A percentile compares a stretch with the other conserved stretches of the same genome.
Evolutionary conservation across 1,284 basidiomycete species (phyloP).

Genomic region (Cutaneotrichosporon sp.): DNA sequence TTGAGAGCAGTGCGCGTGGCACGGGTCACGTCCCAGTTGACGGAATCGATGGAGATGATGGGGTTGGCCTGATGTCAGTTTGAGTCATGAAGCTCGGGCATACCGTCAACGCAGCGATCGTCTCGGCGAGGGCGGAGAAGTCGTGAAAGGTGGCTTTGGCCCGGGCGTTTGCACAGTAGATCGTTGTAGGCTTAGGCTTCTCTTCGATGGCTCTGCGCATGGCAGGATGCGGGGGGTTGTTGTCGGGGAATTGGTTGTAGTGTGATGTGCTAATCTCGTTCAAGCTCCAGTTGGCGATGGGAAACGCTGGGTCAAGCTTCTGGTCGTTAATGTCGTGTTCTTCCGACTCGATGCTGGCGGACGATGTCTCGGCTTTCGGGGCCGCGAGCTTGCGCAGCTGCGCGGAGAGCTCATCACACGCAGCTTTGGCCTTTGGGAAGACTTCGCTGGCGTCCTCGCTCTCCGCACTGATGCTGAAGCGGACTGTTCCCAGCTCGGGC

Average conservation of each 20-base stretch:
- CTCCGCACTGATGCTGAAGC: slow-evolving; percentile 2
- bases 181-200: slow-evolving; percentile 1
- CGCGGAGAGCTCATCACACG: not conserved
- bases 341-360: slow-evolving; percentile 5
- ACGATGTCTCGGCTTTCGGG: not conserved
- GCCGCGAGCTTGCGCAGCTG: not conserved
- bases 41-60: not conserved
- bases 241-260: not conserved
- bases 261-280: slow-evolving; percentile 10
- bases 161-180: slow-evolving; percentile 1
- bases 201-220: not conserved
- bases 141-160: slow-evolving; percentile 12
- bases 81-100: not conserved
- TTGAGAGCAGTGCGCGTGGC: not conserved
- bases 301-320: slow-evolving; percentile 3
- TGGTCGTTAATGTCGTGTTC: slow-evolving; percentile 6
- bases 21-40: slow-evolving; percentile 4
- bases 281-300: slow-evolving; percentile 15
- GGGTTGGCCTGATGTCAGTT: not conserved
- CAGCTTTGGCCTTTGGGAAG: not conserved
- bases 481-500: slow-evolving; percentile 9
- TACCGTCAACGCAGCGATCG: slow-evolving; percentile 5
- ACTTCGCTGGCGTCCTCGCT: not conserved
- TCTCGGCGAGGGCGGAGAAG: slow-evolving; percentile 6
- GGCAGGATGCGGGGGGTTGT: no score